Evolutionary conservation across 2,329 filamentous ascomycete genomes (phyloP).

Genomic region (Monascus ruber): DNA sequence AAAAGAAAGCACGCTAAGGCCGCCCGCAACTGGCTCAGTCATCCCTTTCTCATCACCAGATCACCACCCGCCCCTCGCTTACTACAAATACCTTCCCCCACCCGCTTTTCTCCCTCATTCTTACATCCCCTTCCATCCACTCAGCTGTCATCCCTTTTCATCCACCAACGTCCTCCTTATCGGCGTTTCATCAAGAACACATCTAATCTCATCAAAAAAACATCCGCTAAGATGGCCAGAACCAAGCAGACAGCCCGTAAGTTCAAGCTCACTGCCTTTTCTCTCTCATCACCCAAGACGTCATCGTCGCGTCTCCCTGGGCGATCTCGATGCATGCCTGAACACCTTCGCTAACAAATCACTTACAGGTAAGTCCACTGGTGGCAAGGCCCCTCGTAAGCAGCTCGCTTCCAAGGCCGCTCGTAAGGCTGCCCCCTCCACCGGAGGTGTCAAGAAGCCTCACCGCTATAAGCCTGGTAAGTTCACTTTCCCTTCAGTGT

Average conservation of each 20-base stretch:
- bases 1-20: conserved; percentile 17
- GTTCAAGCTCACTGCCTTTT: conserved; percentile 18
- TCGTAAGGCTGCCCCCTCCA: conserved; percentile 94
- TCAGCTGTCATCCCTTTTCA: conserved; percentile 13
- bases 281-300: conserved; percentile 5
- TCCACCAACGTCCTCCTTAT: conserved; percentile 12
- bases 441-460: conserved; percentile 95
- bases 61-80: conserved; percentile 22
- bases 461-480: conserved; percentile 75
- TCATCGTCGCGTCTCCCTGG: conserved; percentile 9
- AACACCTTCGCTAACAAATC: conserved; percentile 13
- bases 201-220: conserved; percentile 18
- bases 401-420: conserved; percentile 99
- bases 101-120: conserved; percentile 24
- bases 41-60: conserved; percentile 12
- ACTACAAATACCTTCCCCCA: conserved; percentile 34
- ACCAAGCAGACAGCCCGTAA: conserved; percentile 44
- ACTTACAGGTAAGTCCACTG: conserved; percentile 56
- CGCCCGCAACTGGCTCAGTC: conserved; percentile 13
- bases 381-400: conserved; percentile 71
- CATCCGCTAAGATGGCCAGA: conserved; percentile 34
- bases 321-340: no score
- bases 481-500: conserved; percentile 7
- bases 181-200: conserved; percentile 19
- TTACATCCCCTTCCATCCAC: conserved; percentile 15